Evolutionary conservation across 176 grass and related monocot species (phyloP).

Genomic region (Themeda triandra): DNA sequence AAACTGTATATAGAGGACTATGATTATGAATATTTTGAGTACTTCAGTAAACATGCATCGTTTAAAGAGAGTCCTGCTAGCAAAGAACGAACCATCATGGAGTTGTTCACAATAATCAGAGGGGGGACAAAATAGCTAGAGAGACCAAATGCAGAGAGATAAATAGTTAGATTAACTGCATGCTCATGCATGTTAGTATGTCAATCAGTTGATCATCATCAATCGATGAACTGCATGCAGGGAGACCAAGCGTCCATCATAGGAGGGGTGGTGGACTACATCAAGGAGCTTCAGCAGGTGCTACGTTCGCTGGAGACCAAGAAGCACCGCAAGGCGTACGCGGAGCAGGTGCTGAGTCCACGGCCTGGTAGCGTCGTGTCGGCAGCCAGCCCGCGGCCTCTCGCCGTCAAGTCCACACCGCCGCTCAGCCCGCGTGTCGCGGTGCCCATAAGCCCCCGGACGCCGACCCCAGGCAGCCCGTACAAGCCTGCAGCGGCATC

Average conservation of each 20-base stretch:
- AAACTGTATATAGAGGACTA: no score
- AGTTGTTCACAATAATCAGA: background rate
- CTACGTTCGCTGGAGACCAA: conserved; percentile 70
- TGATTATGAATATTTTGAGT: background rate
- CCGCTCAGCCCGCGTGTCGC: conserved; percentile 57
- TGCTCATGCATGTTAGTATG: background rate
- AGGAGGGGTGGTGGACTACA: conserved; percentile 84
- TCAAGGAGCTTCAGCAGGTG: conserved; percentile 80
- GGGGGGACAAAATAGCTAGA: no score
- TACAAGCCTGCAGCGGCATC: conserved; percentile 29
- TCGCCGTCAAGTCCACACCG: conserved; percentile 25
- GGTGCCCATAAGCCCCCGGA: conserved; percentile 61
- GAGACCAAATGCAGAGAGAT: no score
- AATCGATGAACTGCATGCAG: conserved; percentile 3
- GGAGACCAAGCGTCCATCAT: conserved; percentile 86
- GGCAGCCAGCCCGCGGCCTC: conserved; percentile 21
- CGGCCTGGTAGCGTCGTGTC: conserved; percentile 24
- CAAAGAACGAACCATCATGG: background rate
- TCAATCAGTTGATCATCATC: background rate
- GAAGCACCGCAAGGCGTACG: conserved; percentile 68
- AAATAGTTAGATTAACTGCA: no score
- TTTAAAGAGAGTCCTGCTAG: background rate
- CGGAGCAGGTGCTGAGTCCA: conserved; percentile 60
- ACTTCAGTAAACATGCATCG: background rate
- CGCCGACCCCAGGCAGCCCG: conserved; percentile 63